phyloP scores from a whole-genome alignment of 768 basidiomycete genomes.

The Podaxis carcinomalis region DNA sequence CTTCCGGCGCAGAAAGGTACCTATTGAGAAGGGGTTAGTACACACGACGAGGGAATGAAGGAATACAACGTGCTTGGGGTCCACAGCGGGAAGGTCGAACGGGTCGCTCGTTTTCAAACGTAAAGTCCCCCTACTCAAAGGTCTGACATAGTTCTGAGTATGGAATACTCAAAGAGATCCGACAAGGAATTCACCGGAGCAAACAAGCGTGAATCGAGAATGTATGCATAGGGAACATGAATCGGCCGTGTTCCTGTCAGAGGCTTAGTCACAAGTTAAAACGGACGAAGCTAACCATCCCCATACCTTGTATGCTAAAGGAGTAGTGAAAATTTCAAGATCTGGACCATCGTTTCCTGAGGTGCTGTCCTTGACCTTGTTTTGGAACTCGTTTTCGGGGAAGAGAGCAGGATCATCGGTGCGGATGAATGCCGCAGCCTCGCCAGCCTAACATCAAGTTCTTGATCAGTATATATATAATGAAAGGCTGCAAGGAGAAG shows the following conservation, averaged over 20 bases:
- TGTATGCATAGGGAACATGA: conserved; percentile 34
- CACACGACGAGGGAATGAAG: background rate
- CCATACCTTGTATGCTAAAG: conserved; percentile 33
- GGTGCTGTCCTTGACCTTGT: conserved; percentile 31
- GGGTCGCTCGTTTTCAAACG: conserved; percentile 32
- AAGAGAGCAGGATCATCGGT: conserved; percentile 44
- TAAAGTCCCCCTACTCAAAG: conserved; percentile 34
- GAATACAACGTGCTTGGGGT: conserved; percentile 30
- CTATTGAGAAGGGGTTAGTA: conserved; percentile 17
- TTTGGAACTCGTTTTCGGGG: conserved; percentile 27
- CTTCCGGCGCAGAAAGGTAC: conserved; percentile 33
- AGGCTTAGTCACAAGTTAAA: background rate
- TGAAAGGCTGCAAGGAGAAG: background rate
- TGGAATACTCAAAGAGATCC: background rate
- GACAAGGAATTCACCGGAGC: conserved; percentile 23
- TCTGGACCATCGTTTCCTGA: conserved; percentile 37
- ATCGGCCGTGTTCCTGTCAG: conserved; percentile 30
- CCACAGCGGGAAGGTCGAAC: conserved; percentile 31
- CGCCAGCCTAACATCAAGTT: conserved; percentile 28
- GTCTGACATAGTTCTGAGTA: conserved; percentile 20
- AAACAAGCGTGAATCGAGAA: conserved; percentile 33
- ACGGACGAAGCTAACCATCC: background rate
- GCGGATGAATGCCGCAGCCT: conserved; percentile 52
- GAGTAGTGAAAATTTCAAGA: conserved; percentile 36
- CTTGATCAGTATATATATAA: background rate